Evolutionary conservation across 768 basidiomycete species (phyloP), one percentile per base, ranked within the genome.

Genomic region (Suillus hirtellus): DNA sequence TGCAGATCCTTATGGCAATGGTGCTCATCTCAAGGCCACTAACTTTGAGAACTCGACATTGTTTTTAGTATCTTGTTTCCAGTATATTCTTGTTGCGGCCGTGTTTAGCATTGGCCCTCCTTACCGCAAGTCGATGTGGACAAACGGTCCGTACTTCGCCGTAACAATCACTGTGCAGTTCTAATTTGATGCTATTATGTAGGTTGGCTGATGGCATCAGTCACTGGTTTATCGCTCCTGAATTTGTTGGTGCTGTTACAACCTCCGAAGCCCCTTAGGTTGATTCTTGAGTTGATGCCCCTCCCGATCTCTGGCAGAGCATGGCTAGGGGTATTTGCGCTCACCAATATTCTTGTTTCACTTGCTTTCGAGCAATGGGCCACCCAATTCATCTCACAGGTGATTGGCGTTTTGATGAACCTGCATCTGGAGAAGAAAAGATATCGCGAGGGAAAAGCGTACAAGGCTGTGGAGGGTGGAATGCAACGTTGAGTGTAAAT

Each of bases 51-150:
- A 99, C 73, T 88, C 97, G 6, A 87, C 85, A 35, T 76, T 99
- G 62, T 99, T 99, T 79, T 76, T 98, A 67, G 81, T 98, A 50
- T 98, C 97, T 11, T 97, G 95, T 65, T 99, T 99, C 87, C 97
- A 99, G 78, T 99, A 99, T 75, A 93, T 99, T 70, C 81, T 99
- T 56, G 93, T 97, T 9, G 97, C 96, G 14, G 96, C 90, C 0
- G 95, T 99, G 0, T 99, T 99, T 79, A 96, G 93, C 73, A 97
- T 99, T 67, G 97, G 97, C 0, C 96, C 96, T 3, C 97, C 97
- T 4, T 99, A 96, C 75, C 86, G 97, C 58, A 91, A 93, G 75
- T 84, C 95, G 31, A 92, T 99, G 84, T 95, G 91, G 86, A 93
- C 95, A 17, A 99, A 99, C 71, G 86, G 96, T 96, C 72, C 62